Evolutionary conservation across 345 rosid genomes (phyloP).

Genomic region (Iberis pinnata): DNA sequence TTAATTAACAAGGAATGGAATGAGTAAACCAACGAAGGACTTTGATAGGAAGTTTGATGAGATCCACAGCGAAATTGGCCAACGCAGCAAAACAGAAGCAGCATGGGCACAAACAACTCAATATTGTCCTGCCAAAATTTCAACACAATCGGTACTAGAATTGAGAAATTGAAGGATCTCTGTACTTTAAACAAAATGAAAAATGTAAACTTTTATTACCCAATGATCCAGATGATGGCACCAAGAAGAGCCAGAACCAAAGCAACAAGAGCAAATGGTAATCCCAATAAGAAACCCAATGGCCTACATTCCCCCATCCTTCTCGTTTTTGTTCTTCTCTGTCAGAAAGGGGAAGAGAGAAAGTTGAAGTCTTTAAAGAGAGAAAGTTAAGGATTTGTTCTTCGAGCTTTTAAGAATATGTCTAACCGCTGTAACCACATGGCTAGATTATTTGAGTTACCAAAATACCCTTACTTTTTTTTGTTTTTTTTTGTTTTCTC

Average conservation of each 20-base stretch:
- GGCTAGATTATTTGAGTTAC: neutral
- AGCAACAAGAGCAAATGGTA: slow-evolving; percentile 74
- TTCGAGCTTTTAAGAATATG: neutral
- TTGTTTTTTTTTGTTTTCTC: too few species aligned
- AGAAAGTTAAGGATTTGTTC: neutral
- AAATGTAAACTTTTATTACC: slow-evolving; percentile 34
- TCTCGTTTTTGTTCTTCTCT: neutral
- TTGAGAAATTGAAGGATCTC: neutral
- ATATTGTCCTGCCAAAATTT: slow-evolving; percentile 37
- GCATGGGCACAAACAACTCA: slow-evolving; percentile 90
- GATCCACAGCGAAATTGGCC: slow-evolving; percentile 56
- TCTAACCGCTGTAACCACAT: slow-evolving; percentile 21
- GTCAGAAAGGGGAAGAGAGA: neutral
- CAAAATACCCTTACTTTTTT: neutral
- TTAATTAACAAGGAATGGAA: slow-evolving; percentile 61
- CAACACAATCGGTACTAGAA: neutral
- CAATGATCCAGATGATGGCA: slow-evolving; percentile 65
- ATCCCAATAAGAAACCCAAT: slow-evolving; percentile 66
- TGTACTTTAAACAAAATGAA: too few species aligned
- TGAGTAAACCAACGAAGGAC: slow-evolving; percentile 58
- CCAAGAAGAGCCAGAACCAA: slow-evolving; percentile 57
- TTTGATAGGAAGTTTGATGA: slow-evolving; percentile 62
- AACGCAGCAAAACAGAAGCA: slow-evolving; percentile 59
- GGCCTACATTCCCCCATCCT: slow-evolving; percentile 72
- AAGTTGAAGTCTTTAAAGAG: neutral